A percentile compares a stretch with the other conserved stretches of the same genome.
phyloP scores from a whole-genome alignment of 192 early-diverging fungal genomes.

The Coemansia sp. region DNA sequence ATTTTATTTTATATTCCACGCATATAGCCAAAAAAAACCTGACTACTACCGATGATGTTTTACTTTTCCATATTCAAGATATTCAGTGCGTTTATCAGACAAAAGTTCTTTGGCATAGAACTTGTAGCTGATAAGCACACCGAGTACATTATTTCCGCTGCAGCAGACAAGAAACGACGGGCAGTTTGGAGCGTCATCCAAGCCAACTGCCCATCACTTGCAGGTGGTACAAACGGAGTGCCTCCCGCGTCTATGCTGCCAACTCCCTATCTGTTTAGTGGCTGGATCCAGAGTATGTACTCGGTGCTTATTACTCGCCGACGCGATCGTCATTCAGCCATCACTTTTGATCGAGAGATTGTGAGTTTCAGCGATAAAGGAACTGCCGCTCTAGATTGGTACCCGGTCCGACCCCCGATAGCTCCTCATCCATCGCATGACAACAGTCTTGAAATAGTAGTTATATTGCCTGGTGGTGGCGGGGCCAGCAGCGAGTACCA shows the following conservation, averaged over 20 bases:
- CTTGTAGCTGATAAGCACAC: too few species aligned
- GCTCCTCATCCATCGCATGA: background rate
- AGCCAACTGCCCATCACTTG: too few species aligned
- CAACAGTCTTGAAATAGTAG: conserved; percentile 9
- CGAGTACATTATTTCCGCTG: too few species aligned
- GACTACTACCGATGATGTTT: too few species aligned
- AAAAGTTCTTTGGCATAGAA: too few species aligned
- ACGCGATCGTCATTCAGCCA: conserved; percentile 2
- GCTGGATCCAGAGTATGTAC: conserved; percentile 14
- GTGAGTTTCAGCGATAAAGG: conserved; percentile 7
- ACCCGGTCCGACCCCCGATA: conserved; percentile 10
- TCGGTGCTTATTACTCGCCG: background rate
- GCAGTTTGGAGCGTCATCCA: too few species aligned
- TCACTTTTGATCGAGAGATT: conserved; percentile 12
- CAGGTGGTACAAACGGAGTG: too few species aligned
- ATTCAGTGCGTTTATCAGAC: too few species aligned
- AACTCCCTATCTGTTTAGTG: conserved; percentile 10
- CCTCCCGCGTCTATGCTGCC: conserved; percentile 8
- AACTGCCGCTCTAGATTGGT: conserved; percentile 20
- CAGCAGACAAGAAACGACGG: too few species aligned
- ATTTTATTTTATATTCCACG: too few species aligned
- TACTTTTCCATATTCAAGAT: too few species aligned
- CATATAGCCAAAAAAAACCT: too few species aligned
- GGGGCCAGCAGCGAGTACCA: conserved; percentile 20
- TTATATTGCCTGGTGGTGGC: conserved; percentile 4